phyloP scores from a whole-genome alignment of 2,329 filamentous ascomycete genomes.

The Colletotrichum chlorophyti region DNA sequence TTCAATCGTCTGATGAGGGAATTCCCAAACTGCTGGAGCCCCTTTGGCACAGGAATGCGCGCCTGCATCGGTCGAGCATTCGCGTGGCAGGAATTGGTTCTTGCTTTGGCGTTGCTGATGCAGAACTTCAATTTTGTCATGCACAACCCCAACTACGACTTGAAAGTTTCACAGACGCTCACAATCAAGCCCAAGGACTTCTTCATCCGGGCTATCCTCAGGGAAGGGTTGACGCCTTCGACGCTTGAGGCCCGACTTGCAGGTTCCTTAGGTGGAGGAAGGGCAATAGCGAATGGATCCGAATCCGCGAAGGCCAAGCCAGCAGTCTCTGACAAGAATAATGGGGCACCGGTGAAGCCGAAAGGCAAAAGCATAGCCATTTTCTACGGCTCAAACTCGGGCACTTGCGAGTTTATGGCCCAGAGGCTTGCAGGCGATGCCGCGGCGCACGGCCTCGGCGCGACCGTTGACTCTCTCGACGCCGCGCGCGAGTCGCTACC shows the following conservation, averaged over 20 bases:
- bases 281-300: neutral
- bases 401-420: slow-evolving; percentile 72
- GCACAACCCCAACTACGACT: slow-evolving; percentile 62
- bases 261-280: slow-evolving; percentile 34
- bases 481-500: slow-evolving; percentile 62
- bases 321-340: slow-evolving; percentile 19
- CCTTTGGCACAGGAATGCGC: slow-evolving; percentile 59
- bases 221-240: slow-evolving; percentile 46
- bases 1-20: slow-evolving; percentile 44
- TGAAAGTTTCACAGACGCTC: slow-evolving; percentile 60
- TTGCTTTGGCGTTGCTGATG: slow-evolving; percentile 59
- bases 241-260: slow-evolving; percentile 54
- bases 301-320: neutral
- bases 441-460: slow-evolving; percentile 59
- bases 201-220: slow-evolving; percentile 60
- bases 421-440: slow-evolving; percentile 65
- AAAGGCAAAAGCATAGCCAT: slow-evolving; percentile 61
- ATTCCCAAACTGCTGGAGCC: slow-evolving; percentile 51
- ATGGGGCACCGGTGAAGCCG: too few species aligned
- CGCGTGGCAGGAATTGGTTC: slow-evolving; percentile 59
- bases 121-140: slow-evolving; percentile 72
- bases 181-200: slow-evolving; percentile 68
- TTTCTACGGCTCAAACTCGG: slow-evolving; percentile 73
- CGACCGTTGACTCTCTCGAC: slow-evolving; percentile 62
- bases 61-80: slow-evolving; percentile 61